phyloP scores from a whole-genome alignment of 495 filamentous ascomycete genomes.

The Echria macrotheca region DNA sequence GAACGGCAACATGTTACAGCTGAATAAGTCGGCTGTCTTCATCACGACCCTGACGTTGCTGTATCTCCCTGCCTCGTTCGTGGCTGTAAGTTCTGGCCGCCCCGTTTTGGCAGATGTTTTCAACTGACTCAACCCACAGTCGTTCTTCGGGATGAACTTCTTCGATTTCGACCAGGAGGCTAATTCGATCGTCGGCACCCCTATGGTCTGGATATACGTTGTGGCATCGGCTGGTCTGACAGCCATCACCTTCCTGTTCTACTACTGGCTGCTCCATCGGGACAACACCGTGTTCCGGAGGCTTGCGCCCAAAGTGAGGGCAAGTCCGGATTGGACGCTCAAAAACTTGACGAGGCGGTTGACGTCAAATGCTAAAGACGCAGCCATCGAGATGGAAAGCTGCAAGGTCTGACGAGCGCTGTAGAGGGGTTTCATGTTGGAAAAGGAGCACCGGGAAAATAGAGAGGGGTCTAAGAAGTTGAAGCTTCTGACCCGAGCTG shows the following conservation, averaged over 20 bases:
- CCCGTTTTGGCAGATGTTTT: background rate
- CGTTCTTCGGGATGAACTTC: conserved; percentile 28
- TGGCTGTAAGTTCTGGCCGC: conserved; percentile 31
- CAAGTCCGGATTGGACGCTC: conserved; percentile 9
- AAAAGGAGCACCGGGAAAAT: too few relatives aligned
- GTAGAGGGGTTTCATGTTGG: background rate
- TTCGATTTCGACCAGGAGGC: conserved; percentile 19
- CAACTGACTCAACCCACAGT: conserved; percentile 4
- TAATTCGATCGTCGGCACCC: conserved; percentile 12
- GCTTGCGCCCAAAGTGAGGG: conserved; percentile 17
- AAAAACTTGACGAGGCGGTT: conserved; percentile 8
- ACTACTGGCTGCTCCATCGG: conserved; percentile 23
- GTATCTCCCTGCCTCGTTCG: conserved; percentile 41
- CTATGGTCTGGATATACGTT: conserved; percentile 25
- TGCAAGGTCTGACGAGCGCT: conserved; percentile 3
- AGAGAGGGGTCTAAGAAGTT: background rate
- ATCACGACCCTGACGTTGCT: conserved; percentile 40
- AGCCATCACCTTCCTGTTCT: conserved; percentile 17
- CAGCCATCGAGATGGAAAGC: background rate
- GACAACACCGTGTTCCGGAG: conserved; percentile 14
- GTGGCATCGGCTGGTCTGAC: conserved; percentile 16
- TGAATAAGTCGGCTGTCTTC: conserved; percentile 38
- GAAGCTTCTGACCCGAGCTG: background rate
- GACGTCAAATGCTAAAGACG: conserved; percentile 1
- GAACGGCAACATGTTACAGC: conserved; percentile 35